Evolutionary conservation across 1,284 basidiomycete genomes (phyloP), one percentile per base, ranked within the genome.

Genomic region (Trametes polyzona): DNA sequence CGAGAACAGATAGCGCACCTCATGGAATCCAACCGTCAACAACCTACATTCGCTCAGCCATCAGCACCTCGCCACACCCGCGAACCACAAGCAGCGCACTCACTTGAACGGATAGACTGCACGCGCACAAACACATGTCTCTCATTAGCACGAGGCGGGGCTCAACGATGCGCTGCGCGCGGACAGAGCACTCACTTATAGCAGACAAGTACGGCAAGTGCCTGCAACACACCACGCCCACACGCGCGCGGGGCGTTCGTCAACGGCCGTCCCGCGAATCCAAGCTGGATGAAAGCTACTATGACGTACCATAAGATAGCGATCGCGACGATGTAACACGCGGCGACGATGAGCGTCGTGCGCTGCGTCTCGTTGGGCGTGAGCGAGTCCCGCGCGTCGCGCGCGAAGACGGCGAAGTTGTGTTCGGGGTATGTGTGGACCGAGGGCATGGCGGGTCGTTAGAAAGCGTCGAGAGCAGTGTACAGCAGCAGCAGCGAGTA

Each of bases 21-120:
- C 93, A 74, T 96, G 93, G 74, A 95, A 93, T 46, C 93, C 92
- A 44, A 96, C 93, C 1, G 91, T 93, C 66, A 95, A 79, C 46
- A 88, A 69, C 68, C 87, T 90, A 62, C 55, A 29, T 29, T 16
- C 27, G 46, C 30, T 27, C 52, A 54, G 21, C n/a, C 40, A 9
- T 43, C 26, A 44, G 19, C 66, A 52, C 39, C 44, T 43, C 49
- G 47, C 29, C 52, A 35, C 26, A 23, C 17, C 47, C 52, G 16
- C 27, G 29, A 8, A 9, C 7, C 47, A 6, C n/a, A 21, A 40
- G 11, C 43, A 35, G 37, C 36, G 41, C 17, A 78, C 86, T 72
- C 78, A 92, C 88, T 95, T 95, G 84, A 96, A 96, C 1, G 94
- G 94, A 73, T 95, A 96, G 65, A 96, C 90, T 92, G 62, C 39